Conservation (phyloP, 1,284 basidiomycete genomes). For the Coniferiporia sulphurascens region DNA sequence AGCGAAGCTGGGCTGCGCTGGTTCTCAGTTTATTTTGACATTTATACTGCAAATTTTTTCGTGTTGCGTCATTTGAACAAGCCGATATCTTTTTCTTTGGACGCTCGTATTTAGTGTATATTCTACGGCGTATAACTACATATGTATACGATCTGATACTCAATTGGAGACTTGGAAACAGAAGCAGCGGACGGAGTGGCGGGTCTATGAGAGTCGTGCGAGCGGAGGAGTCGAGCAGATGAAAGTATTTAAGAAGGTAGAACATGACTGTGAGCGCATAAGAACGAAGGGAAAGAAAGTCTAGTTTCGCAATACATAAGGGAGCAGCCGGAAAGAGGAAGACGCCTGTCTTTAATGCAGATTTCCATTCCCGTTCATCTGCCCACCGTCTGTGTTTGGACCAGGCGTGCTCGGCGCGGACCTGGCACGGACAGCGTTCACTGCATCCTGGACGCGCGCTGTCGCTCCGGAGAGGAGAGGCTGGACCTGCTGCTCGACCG, state of each 20-base stretch:
- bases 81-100: neutral
- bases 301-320: neutral
- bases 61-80: too few relatives aligned
- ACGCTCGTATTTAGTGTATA: neutral
- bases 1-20: neutral
- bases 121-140: neutral
- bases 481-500: slow-evolving; percentile 12
- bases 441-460: slow-evolving; percentile 5
- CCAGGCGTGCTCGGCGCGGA: neutral
- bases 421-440: slow-evolving; percentile 8
- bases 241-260: neutral
- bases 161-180: neutral
- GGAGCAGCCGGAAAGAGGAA: neutral
- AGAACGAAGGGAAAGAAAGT: neutral
- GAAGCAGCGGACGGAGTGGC: neutral
- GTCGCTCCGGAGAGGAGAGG: slow-evolving; percentile 9
- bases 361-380: slow-evolving; percentile 1
- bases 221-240: neutral
- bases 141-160: neutral
- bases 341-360: neutral
- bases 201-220: neutral
- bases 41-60: neutral
- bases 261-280: neutral
- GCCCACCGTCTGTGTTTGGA: neutral
- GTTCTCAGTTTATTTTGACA: neutral